Percentiles rank a stretch among this genome's conserved stretches.
phyloP scores from a whole-genome alignment of 345 rosid species.

The Chamaenerion angustifolium region DNA sequence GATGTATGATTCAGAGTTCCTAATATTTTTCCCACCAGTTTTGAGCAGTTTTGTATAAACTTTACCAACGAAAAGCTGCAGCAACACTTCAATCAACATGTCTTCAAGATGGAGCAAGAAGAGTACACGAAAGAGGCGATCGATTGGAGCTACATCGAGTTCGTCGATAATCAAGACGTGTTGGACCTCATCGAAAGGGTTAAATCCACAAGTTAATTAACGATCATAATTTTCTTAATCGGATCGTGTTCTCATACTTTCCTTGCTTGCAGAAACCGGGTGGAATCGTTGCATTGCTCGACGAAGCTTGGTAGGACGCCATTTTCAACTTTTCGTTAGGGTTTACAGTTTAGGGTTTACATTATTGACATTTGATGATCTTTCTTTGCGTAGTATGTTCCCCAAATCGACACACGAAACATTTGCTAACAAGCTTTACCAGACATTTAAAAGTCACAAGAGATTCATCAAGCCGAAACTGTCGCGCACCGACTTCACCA shows the following conservation, averaged over 20 bases:
- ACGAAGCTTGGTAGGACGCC: conserved; percentile 14
- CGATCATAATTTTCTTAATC: no score
- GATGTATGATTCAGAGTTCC: no score
- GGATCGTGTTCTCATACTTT: not conserved
- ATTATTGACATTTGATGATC: not conserved
- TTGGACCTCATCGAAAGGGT: conserved; percentile 94
- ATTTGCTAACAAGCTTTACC: conserved; percentile 84
- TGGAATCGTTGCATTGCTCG: conserved; percentile 15
- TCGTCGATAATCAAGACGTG: conserved; percentile 95
- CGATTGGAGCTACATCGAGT: conserved; percentile 93
- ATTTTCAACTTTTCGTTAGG: not conserved
- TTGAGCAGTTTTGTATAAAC: conserved; percentile 93
- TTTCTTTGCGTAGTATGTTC: conserved; percentile 67
- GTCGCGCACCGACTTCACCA: conserved; percentile 87
- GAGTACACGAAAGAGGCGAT: conserved; percentile 92
- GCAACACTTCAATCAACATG: conserved; percentile 98
- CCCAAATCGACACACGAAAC: conserved; percentile 99
- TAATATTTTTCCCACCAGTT: conserved; percentile 25
- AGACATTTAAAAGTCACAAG: conserved; percentile 79
- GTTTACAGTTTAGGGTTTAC: not conserved
- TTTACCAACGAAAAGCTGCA: conserved; percentile 95
- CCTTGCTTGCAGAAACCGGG: conserved; percentile 15
- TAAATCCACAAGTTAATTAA: not conserved
- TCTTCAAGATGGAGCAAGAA: conserved; percentile 98
- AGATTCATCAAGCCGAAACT: conserved; percentile 90